A percentile compares a stretch with the other conserved stretches of the same genome.
Conservation (phyloP, 192 early-diverging fungal species). For the Podila horticola region DNA sequence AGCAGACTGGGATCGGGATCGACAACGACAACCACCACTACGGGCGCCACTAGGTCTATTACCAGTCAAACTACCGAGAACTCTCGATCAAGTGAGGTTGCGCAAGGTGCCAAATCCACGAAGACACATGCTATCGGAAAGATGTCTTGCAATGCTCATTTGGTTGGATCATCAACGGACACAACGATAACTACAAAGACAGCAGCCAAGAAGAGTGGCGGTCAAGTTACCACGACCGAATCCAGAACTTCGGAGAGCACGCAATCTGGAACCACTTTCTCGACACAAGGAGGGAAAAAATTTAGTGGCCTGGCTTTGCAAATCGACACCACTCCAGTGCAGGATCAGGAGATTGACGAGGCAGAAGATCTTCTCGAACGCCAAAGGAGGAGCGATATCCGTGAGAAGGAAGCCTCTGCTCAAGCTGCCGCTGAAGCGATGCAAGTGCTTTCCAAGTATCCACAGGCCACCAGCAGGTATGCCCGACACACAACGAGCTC, state of each 20-base stretch:
- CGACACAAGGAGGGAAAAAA: neutral
- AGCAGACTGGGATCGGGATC: conserved; percentile 13
- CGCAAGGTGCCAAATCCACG: neutral
- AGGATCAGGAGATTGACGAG: conserved; percentile 2
- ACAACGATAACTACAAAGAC: conserved; percentile 1
- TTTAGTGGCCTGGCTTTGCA: conserved; percentile 7
- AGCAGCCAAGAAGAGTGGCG: neutral
- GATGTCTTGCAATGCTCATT: neutral
- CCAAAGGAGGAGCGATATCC: conserved; percentile 16
- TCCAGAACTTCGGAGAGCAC: neutral
- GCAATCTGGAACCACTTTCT: neutral
- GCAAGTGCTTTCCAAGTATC: conserved; percentile 36
- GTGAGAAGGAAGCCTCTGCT: conserved; percentile 24
- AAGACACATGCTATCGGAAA: neutral
- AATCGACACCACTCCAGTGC: conserved; percentile 16
- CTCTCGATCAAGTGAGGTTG: neutral
- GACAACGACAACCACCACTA: neutral
- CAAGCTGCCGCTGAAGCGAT: conserved; percentile 35
- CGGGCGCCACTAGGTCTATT: neutral
- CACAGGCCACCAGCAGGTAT: conserved; percentile 41
- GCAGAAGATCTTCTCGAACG: conserved; percentile 13
- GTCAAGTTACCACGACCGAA: neutral
- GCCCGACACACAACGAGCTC: conserved; percentile 1
- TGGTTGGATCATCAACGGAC: conserved; percentile 2
- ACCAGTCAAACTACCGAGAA: neutral